Base-by-base conservation (phyloP, 2,329 filamentous ascomycete genomes). In the Cordyceps tenuipes region DNA sequence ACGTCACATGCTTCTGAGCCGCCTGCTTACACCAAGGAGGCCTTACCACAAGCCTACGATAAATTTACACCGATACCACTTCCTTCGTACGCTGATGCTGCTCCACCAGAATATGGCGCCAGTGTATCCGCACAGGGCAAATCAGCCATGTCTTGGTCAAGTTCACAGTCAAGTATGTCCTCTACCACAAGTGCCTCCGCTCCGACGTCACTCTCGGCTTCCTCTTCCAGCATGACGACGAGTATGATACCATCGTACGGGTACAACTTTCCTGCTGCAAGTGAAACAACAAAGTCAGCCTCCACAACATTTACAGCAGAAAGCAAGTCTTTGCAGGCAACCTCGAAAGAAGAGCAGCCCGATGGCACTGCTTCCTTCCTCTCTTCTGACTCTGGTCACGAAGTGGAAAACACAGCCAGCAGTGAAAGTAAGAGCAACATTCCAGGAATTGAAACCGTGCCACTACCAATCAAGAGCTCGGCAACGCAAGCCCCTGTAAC, bases 371-470 rank as follows among this genome's bases (percentile, higher is more conserved):
- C 46, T 3, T 59, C 60, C 15, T 59, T 59, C 13, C 50, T 62
- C 2, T 55, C 55, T 3, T 48, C 48, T 29, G 56, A 54, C 5
- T 15, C 43, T 4, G 55, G 60, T 12, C 12, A 56, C 3, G 49
- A 44, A 17, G 44, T 54, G 6, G 55, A 46, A 10, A 62, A 50
- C 31, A 55, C 46, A 31, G 44, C 55, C 31, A 62, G 48, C 34
- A 59, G 26, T 19, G 41, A 46, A 21, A 61, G 51, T 23, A 61
- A 31, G 9, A 60, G 50, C 21, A 43, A 49, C 2, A 54, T 54
- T 3, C 57, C 57, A 21, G 57, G 57, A 3, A 54, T 60, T 34
- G 57, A 60, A 31, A 60, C 57, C 0, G 50, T 54, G 6, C 50
- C 57, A 13, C 21, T 39, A 6, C 50, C 43, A 17, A 47, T 2